phyloP scores from a whole-genome alignment of 768 basidiomycete species.

The Serendipita sp. region DNA sequence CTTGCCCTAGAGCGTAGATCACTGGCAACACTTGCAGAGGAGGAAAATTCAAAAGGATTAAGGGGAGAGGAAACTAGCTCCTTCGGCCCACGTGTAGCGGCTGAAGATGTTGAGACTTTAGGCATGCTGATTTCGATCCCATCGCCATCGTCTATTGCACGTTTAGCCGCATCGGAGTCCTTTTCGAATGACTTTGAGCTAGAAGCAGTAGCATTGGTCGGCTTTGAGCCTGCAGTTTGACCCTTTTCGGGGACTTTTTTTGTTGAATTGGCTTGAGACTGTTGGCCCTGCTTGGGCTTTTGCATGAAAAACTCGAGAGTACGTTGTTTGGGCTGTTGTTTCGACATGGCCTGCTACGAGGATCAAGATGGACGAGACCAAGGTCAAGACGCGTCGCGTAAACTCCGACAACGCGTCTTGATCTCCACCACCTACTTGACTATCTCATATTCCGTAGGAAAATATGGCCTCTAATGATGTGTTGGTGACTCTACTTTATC shows the following conservation, averaged over 20 bases:
- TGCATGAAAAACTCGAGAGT: conserved; percentile 1
- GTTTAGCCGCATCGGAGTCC: background rate
- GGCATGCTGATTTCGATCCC: background rate
- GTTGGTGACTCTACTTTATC: background rate
- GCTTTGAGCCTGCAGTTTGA: background rate
- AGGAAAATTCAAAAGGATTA: background rate
- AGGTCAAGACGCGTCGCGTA: background rate
- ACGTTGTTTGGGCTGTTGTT: conserved; percentile 1
- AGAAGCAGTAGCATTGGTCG: background rate
- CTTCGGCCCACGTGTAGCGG: background rate
- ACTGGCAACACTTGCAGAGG: background rate
- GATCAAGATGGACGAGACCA: background rate
- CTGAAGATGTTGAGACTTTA: background rate
- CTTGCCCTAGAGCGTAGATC: background rate
- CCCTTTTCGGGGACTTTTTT: background rate
- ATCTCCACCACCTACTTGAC: background rate
- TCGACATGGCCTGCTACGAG: background rate
- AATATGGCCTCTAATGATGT: background rate
- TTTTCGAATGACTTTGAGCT: background rate
- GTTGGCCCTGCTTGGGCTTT: conserved; percentile 3
- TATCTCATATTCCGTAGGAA: background rate
- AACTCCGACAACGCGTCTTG: background rate
- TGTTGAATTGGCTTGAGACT: background rate
- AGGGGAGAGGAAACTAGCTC: background rate
- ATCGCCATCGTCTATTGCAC: background rate